A percentile compares a stretch with the other conserved stretches of the same genome.
Conservation (phyloP, 495 filamentous ascomycete species). For the Alectoria sarmentosa region DNA sequence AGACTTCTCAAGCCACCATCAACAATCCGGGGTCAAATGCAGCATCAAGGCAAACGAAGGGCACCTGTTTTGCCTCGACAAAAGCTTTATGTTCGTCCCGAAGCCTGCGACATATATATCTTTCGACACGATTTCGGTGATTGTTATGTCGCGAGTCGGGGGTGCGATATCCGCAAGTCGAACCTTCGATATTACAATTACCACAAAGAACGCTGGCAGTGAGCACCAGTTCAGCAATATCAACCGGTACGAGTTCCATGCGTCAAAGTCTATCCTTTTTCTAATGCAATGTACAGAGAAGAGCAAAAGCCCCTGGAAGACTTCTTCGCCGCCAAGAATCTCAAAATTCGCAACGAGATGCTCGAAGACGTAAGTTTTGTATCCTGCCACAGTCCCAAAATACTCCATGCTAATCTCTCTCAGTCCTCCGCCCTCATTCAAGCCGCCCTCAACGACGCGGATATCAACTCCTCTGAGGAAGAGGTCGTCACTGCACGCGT, state of each 20-base stretch:
- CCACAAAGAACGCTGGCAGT: conserved; percentile 66
- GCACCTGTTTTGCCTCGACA: conserved; percentile 93
- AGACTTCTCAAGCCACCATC: conserved; percentile 83
- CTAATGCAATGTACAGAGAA: conserved; percentile 47
- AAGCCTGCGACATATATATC: conserved; percentile 96
- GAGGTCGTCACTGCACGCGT: conserved; percentile 60
- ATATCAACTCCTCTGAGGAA: conserved; percentile 76
- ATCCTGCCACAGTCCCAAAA: too few relatives aligned
- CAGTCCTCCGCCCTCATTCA: conserved; percentile 49
- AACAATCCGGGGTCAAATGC: conserved; percentile 94
- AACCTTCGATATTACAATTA: conserved; percentile 94
- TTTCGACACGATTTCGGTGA: conserved; percentile 78
- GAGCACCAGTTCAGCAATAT: conserved; percentile 98
- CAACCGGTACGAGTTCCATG: conserved; percentile 58
- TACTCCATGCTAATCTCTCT: neutral
- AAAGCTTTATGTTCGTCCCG: conserved; percentile 97
- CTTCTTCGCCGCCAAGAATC: conserved; percentile 88
- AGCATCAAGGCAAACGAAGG: conserved; percentile 99
- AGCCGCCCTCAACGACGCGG: conserved; percentile 71
- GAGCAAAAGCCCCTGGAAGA: conserved; percentile 91
- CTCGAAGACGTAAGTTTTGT: conserved; percentile 51
- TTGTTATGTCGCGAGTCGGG: conserved; percentile 93
- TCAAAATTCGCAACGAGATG: conserved; percentile 97
- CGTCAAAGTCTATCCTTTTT: neutral
- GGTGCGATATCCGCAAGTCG: conserved; percentile 89